These are phyloP conservation scores for Suillus subaureus DNA, from an alignment of 768 basidiomycete species.

Conservation along the genomic window DNA sequence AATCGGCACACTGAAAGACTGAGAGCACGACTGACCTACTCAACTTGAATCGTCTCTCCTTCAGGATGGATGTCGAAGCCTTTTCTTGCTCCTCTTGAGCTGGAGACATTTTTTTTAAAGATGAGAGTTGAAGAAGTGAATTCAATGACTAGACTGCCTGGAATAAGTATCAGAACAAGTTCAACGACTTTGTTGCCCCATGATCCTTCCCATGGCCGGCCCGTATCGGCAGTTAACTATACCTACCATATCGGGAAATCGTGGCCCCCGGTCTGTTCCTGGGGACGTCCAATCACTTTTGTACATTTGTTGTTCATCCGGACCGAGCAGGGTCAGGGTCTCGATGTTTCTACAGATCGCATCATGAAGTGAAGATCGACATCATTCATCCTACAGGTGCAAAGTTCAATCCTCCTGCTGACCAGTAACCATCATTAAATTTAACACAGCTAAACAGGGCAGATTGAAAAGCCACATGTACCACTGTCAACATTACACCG, in stretches of 20 bases:
- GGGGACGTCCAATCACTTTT: neutral
- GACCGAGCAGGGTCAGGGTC: neutral
- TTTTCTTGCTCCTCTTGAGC: constrained; percentile 44
- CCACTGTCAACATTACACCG: neutral
- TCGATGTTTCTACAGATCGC: neutral
- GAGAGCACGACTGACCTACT: constrained; percentile 59
- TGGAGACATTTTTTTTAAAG: constrained; percentile 30
- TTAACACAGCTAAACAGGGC: neutral
- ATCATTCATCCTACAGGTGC: neutral
- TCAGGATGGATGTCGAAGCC: constrained; percentile 53
- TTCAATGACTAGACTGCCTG: constrained; percentile 2
- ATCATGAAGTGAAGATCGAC: constrained; percentile 5
- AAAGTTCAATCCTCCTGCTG: neutral
- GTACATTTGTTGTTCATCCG: constrained; percentile 24
- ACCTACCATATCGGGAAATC: constrained; percentile 30
- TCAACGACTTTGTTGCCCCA: constrained; percentile 11
- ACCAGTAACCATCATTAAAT: neutral
- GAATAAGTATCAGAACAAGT: constrained; percentile 32
- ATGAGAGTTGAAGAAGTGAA: constrained; percentile 14
- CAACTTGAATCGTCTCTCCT: constrained; percentile 85
- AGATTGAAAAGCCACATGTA: neutral
- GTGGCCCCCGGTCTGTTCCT: constrained; percentile 19
- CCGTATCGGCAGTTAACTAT: constrained; percentile 24
- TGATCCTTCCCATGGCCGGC: constrained; percentile 15
- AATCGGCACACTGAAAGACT: constrained; percentile 3